Conservation (phyloP, 306 rosid species). For the Canavalia ensiformis region DNA sequence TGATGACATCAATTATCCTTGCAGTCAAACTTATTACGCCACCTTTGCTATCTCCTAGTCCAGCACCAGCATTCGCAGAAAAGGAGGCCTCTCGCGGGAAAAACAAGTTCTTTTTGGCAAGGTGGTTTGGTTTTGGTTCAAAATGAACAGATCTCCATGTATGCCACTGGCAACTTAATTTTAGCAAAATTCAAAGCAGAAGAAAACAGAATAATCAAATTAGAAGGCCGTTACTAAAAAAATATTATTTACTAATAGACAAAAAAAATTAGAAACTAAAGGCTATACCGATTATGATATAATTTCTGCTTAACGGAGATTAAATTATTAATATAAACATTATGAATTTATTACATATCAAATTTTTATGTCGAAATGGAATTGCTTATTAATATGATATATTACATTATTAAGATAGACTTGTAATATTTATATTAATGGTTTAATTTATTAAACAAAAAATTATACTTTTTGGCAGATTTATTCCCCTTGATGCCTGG, state of each 20-base stretch:
- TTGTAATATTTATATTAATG: no score
- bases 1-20: slow-evolving; percentile 48
- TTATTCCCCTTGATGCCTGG: slow-evolving; percentile 29
- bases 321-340: no score
- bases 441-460: no score
- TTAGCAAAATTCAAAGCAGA: slow-evolving; percentile 35
- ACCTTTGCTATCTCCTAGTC: slow-evolving; percentile 54
- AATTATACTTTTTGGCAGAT: no score
- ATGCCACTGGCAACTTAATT: slow-evolving; percentile 37
- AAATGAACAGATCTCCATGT: slow-evolving; percentile 54
- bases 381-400: no score
- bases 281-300: no score
- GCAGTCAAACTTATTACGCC: slow-evolving; percentile 64
- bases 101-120: slow-evolving; percentile 72
- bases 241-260: no score
- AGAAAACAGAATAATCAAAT: neutral
- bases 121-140: slow-evolving; percentile 90
- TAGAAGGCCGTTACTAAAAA: neutral
- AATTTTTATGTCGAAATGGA: no score
- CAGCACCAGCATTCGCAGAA: slow-evolving; percentile 50
- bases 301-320: no score
- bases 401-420: no score
- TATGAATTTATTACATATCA: no score
- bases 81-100: slow-evolving; percentile 66
- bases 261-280: no score